phyloP scores from a whole-genome alignment of 768 basidiomycete genomes.

The Dioszegia crocea region DNA sequence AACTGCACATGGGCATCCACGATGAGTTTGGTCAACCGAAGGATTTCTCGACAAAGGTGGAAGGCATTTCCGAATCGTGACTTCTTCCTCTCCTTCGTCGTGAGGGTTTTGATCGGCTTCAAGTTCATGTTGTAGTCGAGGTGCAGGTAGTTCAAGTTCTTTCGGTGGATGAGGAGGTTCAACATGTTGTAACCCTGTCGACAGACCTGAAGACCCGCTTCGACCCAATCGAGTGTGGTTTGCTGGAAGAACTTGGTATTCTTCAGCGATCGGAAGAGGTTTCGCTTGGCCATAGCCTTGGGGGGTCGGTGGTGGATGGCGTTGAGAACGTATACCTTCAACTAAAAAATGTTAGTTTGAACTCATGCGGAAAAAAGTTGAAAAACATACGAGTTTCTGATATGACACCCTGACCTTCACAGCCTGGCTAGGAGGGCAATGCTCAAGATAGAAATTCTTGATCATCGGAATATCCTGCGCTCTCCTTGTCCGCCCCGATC shows the following conservation, averaged over 20 bases:
- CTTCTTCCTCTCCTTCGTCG: slow-evolving; percentile 99
- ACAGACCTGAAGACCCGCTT: slow-evolving; percentile 96
- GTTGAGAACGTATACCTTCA: slow-evolving; percentile 90
- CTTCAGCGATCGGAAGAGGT: slow-evolving; percentile 76
- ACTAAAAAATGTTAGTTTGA: slow-evolving; percentile 20
- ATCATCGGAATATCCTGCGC: slow-evolving; percentile 94
- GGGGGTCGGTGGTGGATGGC: slow-evolving; percentile 82
- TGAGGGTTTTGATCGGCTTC: slow-evolving; percentile 89
- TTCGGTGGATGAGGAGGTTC: slow-evolving; percentile 96
- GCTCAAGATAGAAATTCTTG: slow-evolving; percentile 98
- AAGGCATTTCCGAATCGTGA: slow-evolving; percentile 99
- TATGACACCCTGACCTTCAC: slow-evolving; percentile 99
- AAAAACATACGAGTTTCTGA: slow-evolving; percentile 71
- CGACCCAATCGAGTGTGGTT: slow-evolving; percentile 96
- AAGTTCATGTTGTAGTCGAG: slow-evolving; percentile 98
- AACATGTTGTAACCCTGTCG: slow-evolving; percentile 99
- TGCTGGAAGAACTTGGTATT: slow-evolving; percentile 99
- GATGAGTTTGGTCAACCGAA: slow-evolving; percentile 94
- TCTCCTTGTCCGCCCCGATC: slow-evolving; percentile 85
- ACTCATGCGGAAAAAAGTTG: no score
- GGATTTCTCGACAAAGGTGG: slow-evolving; percentile 87
- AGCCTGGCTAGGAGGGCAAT: slow-evolving; percentile 90
- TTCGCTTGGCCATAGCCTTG: slow-evolving; percentile 98
- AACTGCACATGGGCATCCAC: slow-evolving; percentile 99
- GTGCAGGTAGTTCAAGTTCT: slow-evolving; percentile 70